Conservation (phyloP, 78 protist genomes). For the Chrysochromulina parva region DNA sequence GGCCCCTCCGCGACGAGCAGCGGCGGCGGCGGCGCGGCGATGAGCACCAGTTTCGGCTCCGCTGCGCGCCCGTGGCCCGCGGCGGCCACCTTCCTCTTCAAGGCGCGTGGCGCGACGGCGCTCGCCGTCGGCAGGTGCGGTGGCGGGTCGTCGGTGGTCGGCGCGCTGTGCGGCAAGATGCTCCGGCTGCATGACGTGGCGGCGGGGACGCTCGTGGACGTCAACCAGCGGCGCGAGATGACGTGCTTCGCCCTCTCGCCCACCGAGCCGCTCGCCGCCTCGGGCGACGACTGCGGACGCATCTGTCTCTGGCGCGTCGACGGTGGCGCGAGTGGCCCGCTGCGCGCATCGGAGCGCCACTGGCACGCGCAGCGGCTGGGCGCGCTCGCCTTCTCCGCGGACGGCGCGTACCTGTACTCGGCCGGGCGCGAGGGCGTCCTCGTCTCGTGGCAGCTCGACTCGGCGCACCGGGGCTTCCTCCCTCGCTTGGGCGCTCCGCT, state of each 20-base stretch:
- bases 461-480: not conserved
- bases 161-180: not conserved
- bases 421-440: constrained; percentile 17
- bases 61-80: constrained; percentile 7
- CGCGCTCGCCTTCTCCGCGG: constrained; percentile 20
- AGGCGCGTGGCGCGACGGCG: not conserved
- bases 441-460: not conserved
- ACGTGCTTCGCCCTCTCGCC: not conserved
- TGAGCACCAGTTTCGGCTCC: not conserved
- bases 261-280: not conserved
- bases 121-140: not conserved
- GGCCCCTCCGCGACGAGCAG: no score
- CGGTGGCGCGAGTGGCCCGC: not conserved
- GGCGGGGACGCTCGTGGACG: no score
- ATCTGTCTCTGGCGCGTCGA: not conserved
- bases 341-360: not conserved
- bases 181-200: not conserved
- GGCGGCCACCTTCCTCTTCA: not conserved
- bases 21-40: no score
- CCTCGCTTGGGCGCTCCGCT: constrained; percentile 8
- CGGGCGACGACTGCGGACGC: not conserved
- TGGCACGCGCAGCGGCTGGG: constrained; percentile 20
- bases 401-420: not conserved
- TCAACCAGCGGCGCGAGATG: not conserved
- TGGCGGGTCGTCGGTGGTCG: not conserved